Base-by-base conservation (phyloP, 768 basidiomycete species). In the Fomitopsis pulvina region DNA sequence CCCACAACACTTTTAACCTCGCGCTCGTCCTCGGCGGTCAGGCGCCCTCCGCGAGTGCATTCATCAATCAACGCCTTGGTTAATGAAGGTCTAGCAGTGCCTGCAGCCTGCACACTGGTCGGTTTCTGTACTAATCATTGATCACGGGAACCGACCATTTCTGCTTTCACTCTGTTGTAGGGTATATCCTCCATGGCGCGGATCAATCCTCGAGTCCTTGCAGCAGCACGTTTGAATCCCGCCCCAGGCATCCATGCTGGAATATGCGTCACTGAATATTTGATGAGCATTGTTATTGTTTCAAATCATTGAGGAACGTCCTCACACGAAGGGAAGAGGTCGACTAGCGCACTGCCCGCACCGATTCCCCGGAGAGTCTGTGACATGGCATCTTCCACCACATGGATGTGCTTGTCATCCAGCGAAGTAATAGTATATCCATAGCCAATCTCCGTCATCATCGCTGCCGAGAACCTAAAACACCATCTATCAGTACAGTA, bases 291-390 rank as follows among this genome's bases (percentile, higher is more conserved):
- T 4, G 18, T 12, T 37, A 5, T 16, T 12, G 14, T 18, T n/a
- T 18, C 10, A 6, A 52, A n/a, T n/a, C n/a, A n/a, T n/a, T n/a
- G n/a, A n/a, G n/a, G n/a, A n/a, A n/a, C n/a, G n/a, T n/a, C n/a
- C 56, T 26, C 28, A 56, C 56, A 41, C 6, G 56, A 25, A 2
- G 59, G 59, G 41, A 55, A 50, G 44, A 56, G 52, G 28, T 58
- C 59, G 8, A 55, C 56, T 4, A 58, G 48, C 47, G 47, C 46
- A 6, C 51, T 52, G 9, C 56, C 53, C 1, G 58, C 43, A 27
- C 53, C 52, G 14, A 52, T 46, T n/a, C 28, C 39, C 27, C 25
- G 14, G 24, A 52, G 41, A 20, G 50, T 51, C 46, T 53, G 52
- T n/a, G 30, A 37, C 10, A 41, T 41, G 10, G 34, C 34, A 7